phyloP scores from a whole-genome alignment of 2,329 filamentous ascomycete genomes.

The Podosphaera xanthii region DNA sequence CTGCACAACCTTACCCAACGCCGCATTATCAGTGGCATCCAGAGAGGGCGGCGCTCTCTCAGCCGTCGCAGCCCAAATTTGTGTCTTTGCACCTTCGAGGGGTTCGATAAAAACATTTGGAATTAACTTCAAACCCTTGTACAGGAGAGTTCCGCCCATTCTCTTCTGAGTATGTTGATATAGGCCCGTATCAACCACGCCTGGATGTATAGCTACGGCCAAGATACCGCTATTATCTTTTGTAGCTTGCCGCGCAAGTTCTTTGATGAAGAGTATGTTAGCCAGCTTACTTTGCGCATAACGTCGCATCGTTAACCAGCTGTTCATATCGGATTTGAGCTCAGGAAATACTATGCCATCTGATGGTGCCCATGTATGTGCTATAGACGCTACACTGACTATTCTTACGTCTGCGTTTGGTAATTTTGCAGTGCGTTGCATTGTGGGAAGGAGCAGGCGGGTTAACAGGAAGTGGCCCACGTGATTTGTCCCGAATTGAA shows the following conservation, averaged over 20 bases:
- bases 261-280: slow-evolving; percentile 21
- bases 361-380: slow-evolving; percentile 1
- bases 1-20: slow-evolving; percentile 11
- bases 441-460: slow-evolving; percentile 17
- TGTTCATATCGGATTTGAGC: slow-evolving; percentile 4
- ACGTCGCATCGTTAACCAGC: slow-evolving; percentile 12
- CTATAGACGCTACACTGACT: slow-evolving; percentile 4
- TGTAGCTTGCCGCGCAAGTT: slow-evolving; percentile 17
- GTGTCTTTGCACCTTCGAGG: background rate
- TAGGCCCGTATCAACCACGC: slow-evolving; percentile 15
- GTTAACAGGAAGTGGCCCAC: slow-evolving; percentile 25
- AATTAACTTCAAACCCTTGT: background rate
- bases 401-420: slow-evolving; percentile 7
- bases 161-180: background rate
- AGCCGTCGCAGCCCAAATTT: slow-evolving; percentile 1
- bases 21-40: slow-evolving; percentile 17
- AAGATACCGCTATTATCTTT: slow-evolving; percentile 17
- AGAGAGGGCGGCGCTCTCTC: slow-evolving; percentile 6
- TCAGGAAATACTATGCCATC: slow-evolving; percentile 15
- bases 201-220: slow-evolving; percentile 20
- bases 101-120: background rate
- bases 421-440: slow-evolving; percentile 11
- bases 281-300: slow-evolving; percentile 27
- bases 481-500: slow-evolving; percentile 26
- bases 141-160: background rate